A percentile compares a stretch with the other conserved stretches of the same genome.
Evolutionary conservation across 2,329 filamentous ascomycete species (phyloP).

Genomic region (Ceratocystis huliohia): DNA sequence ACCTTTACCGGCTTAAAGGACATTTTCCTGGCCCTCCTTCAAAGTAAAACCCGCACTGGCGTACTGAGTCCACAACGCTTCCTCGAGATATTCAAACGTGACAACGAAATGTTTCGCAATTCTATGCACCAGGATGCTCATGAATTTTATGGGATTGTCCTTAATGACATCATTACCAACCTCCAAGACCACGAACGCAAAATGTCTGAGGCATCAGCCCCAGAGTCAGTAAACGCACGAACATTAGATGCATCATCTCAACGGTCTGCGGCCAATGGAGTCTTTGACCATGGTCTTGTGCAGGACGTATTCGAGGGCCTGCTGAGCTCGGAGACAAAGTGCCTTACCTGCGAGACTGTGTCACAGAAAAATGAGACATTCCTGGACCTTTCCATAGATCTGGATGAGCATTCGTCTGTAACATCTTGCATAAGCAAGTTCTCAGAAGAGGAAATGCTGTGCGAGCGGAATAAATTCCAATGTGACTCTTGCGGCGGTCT

Average conservation of each 20-base stretch:
- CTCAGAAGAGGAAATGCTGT: conserved; percentile 95
- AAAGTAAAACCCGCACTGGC: conserved; percentile 68
- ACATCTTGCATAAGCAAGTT: conserved; percentile 93
- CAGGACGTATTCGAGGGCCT: conserved; percentile 94
- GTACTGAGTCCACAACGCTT: conserved; percentile 88
- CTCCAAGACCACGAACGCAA: conserved; percentile 65
- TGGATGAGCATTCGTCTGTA: conserved; percentile 90
- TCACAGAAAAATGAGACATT: conserved; percentile 95
- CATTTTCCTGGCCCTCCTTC: conserved; percentile 82
- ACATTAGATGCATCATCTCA: conserved; percentile 33
- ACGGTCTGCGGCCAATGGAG: conserved; percentile 34
- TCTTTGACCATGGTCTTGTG: conserved; percentile 59
- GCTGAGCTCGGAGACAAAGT: conserved; percentile 89
- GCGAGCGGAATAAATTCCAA: conserved; percentile 96
- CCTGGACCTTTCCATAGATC: conserved; percentile 85
- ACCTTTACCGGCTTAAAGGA: conserved; percentile 92
- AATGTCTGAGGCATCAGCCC: conserved; percentile 31
- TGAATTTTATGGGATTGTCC: conserved; percentile 83
- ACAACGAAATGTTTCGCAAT: conserved; percentile 95
- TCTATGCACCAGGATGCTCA: conserved; percentile 98
- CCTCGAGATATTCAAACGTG: conserved; percentile 79
- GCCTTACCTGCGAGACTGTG: conserved; percentile 87
- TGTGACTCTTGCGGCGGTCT: conserved; percentile 94
- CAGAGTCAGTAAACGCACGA: conserved; percentile 38
- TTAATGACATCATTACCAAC: conserved; percentile 93